These are phyloP conservation scores for Tetrapisispora phaffii DNA, from an alignment of 805 yeast species.

Conservation along the genomic window DNA sequence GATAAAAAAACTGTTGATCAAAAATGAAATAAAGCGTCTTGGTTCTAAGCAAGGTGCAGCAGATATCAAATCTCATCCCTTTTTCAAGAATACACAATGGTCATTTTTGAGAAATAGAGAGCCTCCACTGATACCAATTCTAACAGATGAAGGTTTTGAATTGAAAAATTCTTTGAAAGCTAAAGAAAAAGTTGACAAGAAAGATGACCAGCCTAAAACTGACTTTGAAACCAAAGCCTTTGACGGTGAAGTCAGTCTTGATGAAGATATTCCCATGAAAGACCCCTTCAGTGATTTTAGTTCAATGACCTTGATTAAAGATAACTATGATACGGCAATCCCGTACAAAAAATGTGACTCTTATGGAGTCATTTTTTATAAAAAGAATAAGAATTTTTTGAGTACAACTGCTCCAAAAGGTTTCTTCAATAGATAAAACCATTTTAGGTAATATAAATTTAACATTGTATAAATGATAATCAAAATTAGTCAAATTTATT, in stretches of 20 bases:
- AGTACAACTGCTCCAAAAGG: conserved; percentile 1
- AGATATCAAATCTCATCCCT: conserved; percentile 83
- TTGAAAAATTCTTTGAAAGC: conserved; percentile 31
- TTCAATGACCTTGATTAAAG: conserved; percentile 77
- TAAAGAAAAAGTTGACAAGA: conserved; percentile 15
- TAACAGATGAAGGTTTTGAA: conserved; percentile 44
- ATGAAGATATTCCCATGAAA: conserved; percentile 29
- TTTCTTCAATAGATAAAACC: not conserved
- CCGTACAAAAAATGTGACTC: conserved; percentile 38
- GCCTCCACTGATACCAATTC: conserved; percentile 91
- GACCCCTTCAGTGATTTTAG: conserved; percentile 82
- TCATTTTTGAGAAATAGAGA: conserved; percentile 83
- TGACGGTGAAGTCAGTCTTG: conserved; percentile 26
- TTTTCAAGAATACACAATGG: conserved; percentile 91
- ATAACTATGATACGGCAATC: conserved; percentile 44
- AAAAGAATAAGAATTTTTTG: conserved; percentile 32
- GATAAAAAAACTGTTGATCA: conserved; percentile 70
- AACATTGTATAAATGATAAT: not conserved
- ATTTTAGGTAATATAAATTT: not conserved
- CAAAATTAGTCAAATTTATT: not conserved
- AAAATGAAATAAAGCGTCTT: conserved; percentile 79
- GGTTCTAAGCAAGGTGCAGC: conserved; percentile 94
- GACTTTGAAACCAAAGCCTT: conserved; percentile 21
- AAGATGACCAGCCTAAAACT: conserved; percentile 6
- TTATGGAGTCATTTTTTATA: conserved; percentile 34